Conservation (phyloP, 495 filamentous ascomycete species). For the Podospora conica region DNA sequence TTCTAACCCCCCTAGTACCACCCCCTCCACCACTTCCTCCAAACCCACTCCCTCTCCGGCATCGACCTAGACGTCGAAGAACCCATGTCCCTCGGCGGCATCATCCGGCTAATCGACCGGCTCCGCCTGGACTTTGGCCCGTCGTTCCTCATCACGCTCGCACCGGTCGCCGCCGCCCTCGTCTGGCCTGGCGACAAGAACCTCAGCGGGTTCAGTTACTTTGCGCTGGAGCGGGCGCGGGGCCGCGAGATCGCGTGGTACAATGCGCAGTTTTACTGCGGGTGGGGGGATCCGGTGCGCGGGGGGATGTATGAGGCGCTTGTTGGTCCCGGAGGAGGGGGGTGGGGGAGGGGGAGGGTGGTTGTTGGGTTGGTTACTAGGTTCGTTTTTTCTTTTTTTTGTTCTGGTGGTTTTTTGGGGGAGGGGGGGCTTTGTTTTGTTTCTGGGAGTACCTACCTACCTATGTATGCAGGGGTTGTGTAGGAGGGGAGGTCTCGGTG, state of each 20-base stretch:
- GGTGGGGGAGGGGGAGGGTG: slow-evolving; percentile 66
- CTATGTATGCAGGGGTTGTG: too few relatives aligned
- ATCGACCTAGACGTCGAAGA: slow-evolving; percentile 86
- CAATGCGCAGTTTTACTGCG: slow-evolving; percentile 82
- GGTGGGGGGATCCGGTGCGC: slow-evolving; percentile 60
- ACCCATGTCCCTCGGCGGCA: slow-evolving; percentile 60
- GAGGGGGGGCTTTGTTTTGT: not conserved
- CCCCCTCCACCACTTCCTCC: slow-evolving; percentile 57
- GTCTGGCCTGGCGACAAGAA: slow-evolving; percentile 46
- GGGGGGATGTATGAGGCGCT: slow-evolving; percentile 59
- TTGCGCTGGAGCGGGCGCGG: slow-evolving; percentile 58
- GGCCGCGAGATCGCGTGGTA: slow-evolving; percentile 70
- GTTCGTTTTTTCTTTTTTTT: not conserved
- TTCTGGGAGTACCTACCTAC: too few relatives aligned
- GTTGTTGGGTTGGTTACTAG: slow-evolving; percentile 69
- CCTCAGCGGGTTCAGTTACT: slow-evolving; percentile 72
- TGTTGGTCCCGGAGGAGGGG: slow-evolving; percentile 68
- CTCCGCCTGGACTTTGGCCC: slow-evolving; percentile 67
- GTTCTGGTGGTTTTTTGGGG: too few relatives aligned
- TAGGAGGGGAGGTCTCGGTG: too few relatives aligned
- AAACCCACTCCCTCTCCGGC: slow-evolving; percentile 57
- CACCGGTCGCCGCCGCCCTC: slow-evolving; percentile 72
- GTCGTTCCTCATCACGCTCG: slow-evolving; percentile 67
- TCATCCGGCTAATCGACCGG: slow-evolving; percentile 67
- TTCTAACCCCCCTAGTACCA: slow-evolving; percentile 60